Base-by-base conservation (phyloP, 2,329 filamentous ascomycete species). In the Cercospora zeae-maydis region DNA sequence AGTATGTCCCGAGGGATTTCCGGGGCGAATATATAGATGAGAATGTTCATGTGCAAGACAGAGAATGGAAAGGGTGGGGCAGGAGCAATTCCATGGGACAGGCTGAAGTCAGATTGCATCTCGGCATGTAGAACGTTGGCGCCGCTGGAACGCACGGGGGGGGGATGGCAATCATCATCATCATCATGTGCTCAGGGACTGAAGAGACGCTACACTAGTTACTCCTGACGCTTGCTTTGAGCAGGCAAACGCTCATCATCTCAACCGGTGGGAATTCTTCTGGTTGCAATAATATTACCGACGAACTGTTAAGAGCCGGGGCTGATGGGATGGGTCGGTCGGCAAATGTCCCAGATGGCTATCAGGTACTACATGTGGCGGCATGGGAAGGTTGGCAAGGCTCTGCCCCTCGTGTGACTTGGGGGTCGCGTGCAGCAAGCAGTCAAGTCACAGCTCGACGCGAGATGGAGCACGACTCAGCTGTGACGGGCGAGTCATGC, bases 1-100 rank as follows among this genome's bases (percentile, higher is more conserved):
- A 59, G 42, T 31, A 58, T 37, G 16, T 24, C 5, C 51, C 51
- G 51, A 56, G 59, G 39, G 11, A 45, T 39, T 14, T 59, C 45
- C 57, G 45, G 1, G 5, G 2, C 1, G 8, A 6, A 45, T 53
- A 53, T 59, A n/a, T n/a, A n/a, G n/a, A n/a, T n/a, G n/a, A n/a
- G n/a, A 30, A 51, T n/a, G 10, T 1, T 24, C 31, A 1, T 4
- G 21, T 10, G 16, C 3, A 24, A 39, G 30, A n/a, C 31, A n/a
- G 30, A 21, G 31, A 33, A 7, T 9, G 30, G 9, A 31, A n/a
- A n/a, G n/a, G 9, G 42, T 11, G 11, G 1, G 19, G 1, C 4
- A 27, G 19, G 3, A 8, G 42, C 4, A 4, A 8, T 42, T 19
- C 16, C 8, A 1, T 5, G 11, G 16, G 19, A 5, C 13, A 27